Conservation (phyloP, 768 basidiomycete species). For the Kwoniella heveanensis region DNA sequence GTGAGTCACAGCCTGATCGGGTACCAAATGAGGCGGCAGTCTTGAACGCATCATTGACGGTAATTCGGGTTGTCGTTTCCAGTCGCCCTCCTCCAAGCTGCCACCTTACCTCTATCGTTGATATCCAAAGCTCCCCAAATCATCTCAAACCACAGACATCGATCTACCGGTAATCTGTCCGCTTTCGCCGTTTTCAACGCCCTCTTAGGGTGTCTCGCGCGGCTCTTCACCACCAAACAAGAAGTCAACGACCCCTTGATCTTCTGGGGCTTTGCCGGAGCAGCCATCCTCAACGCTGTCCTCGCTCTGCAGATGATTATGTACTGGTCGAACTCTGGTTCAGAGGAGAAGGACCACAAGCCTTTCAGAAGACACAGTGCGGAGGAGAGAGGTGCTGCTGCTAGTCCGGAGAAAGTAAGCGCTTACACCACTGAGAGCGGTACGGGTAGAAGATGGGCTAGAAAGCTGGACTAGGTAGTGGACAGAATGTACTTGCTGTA, state of each 20-base stretch:
- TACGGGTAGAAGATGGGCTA: conserved; percentile 29
- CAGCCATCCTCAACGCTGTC: conserved; percentile 78
- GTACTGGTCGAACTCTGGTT: conserved; percentile 58
- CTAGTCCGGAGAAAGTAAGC: conserved; percentile 9
- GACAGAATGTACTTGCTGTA: neutral
- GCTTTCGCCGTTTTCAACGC: conserved; percentile 88
- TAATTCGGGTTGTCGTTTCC: no score
- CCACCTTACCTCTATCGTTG: conserved; percentile 85
- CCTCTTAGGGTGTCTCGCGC: conserved; percentile 82
- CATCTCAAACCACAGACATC: conserved; percentile 69
- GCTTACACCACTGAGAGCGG: conserved; percentile 3
- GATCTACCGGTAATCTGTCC: conserved; percentile 89
- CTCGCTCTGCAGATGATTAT: conserved; percentile 79
- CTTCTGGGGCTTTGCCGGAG: conserved; percentile 78
- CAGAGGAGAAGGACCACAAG: conserved; percentile 16
- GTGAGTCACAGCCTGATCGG: conserved; percentile 39
- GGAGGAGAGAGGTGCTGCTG: conserved; percentile 13
- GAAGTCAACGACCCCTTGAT: conserved; percentile 84
- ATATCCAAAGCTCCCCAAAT: conserved; percentile 96
- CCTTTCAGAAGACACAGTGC: conserved; percentile 19
- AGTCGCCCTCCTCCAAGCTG: conserved; percentile 73
- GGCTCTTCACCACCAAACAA: conserved; percentile 87
- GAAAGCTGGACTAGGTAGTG: conserved; percentile 42
- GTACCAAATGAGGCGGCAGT: no score
- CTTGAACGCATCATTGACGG: no score